A percentile compares a stretch with the other conserved stretches of the same genome.
These are phyloP conservation scores for Glaciozyma antarctica DNA, from an alignment of 768 basidiomycete species.

Conservation along the genomic window DNA sequence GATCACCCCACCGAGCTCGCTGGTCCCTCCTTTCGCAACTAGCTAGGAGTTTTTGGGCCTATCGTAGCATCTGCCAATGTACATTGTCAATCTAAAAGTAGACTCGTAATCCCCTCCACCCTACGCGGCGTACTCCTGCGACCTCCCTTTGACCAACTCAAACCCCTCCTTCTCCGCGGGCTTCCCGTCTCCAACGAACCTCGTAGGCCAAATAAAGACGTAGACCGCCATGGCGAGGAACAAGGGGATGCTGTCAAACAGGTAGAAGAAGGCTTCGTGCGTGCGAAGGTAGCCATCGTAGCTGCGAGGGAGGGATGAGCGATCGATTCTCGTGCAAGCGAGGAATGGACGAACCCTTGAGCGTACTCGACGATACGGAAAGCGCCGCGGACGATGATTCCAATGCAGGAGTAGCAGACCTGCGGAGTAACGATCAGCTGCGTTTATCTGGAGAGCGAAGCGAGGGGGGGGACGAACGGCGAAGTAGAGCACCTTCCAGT, in stretches of 20 bases:
- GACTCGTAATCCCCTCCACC: too few relatives aligned
- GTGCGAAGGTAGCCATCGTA: slow-evolving; percentile 45
- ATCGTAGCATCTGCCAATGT: too few relatives aligned
- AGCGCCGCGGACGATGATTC: slow-evolving; percentile 38
- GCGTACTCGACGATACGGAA: slow-evolving; percentile 29
- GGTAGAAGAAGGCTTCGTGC: slow-evolving; percentile 42
- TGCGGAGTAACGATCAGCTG: too few relatives aligned
- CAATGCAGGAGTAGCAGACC: slow-evolving; percentile 42
- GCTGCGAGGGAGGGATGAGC: background rate
- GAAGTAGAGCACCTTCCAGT: slow-evolving; percentile 49
- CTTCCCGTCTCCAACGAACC: background rate
- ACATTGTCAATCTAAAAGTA: too few relatives aligned
- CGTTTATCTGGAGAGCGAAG: too few relatives aligned
- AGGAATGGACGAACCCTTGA: slow-evolving; percentile 33
- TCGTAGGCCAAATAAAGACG: slow-evolving; percentile 11
- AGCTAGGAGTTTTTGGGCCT: too few relatives aligned
- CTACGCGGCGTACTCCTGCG: too few relatives aligned
- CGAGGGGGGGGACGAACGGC: slow-evolving; percentile 34
- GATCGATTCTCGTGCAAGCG: background rate
- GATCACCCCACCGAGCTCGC: too few relatives aligned
- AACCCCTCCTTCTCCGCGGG: background rate
- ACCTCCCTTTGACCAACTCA: too few relatives aligned
- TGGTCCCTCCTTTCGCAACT: too few relatives aligned
- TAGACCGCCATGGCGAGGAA: slow-evolving; percentile 24
- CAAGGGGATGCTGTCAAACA: slow-evolving; percentile 29